phyloP scores from a whole-genome alignment of 768 basidiomycete species.

The Tricholoma terreum region DNA sequence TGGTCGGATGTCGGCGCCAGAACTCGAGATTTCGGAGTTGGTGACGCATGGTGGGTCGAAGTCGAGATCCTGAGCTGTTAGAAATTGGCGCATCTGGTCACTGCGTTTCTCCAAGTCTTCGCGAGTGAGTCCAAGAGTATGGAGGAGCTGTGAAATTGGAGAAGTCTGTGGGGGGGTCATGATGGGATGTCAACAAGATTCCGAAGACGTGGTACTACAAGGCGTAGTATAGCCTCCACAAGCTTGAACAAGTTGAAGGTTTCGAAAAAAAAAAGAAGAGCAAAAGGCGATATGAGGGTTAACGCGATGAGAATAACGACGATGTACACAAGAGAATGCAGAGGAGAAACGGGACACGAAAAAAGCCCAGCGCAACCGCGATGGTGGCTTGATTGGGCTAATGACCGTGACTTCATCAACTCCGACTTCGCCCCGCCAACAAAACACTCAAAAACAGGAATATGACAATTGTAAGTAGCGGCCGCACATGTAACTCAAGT shows the following conservation, averaged over 20 bases:
- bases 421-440: neutral
- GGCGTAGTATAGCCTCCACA: neutral
- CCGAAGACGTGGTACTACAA: neutral
- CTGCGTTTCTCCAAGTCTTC: constrained; percentile 70
- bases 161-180: constrained; percentile 49
- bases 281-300: neutral
- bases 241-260: neutral
- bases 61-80: constrained; percentile 50
- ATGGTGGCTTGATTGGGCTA: constrained; percentile 6
- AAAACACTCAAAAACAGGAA: constrained; percentile 10
- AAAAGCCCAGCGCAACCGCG: constrained; percentile 10
- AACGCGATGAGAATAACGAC: neutral
- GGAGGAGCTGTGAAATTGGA: constrained; percentile 70
- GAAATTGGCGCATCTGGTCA: constrained; percentile 78
- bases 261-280: neutral
- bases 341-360: constrained; percentile 6
- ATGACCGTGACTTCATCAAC: neutral
- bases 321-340: constrained; percentile 5
- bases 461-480: too few relatives aligned
- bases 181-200: constrained; percentile 1
- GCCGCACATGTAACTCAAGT: too few relatives aligned
- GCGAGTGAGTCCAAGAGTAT: constrained; percentile 72
- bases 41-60: constrained; percentile 43
- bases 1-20: constrained; percentile 32
- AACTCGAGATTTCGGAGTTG: constrained; percentile 34